Base-by-base conservation (phyloP, 2,329 filamentous ascomycete species). In the Madurella mycetomatis region DNA sequence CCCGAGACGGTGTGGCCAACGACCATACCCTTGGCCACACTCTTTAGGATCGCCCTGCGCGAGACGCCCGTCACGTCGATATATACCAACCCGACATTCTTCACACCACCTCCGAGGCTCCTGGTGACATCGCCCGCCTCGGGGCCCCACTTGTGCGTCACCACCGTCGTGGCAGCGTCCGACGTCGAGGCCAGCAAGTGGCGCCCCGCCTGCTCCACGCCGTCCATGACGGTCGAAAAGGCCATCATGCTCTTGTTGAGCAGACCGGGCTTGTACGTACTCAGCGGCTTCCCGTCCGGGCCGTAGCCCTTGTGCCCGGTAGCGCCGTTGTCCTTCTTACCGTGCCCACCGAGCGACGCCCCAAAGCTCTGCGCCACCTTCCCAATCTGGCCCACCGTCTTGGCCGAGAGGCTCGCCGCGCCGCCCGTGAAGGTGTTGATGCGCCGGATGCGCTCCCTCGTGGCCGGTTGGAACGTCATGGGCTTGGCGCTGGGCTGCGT, bases 231-330 rank as follows among this genome's bases (percentile, higher is more conserved):
- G 0, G 94, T 99, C 40, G 88, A 90, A 70, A 97, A 97, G 0
- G 94, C 94, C 76, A 99, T 97, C 75, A 99, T 77, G 59, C 86
- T 91, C 78, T 96, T 96, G 75, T 99, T 99, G 61, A 99, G 74
- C 31, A 99, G 74, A 5, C 94, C 92, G 0, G 94, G 92, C 72
- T 96, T 96, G 73, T 94, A 95, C 16, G 69, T 71, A 1, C 79
- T 75, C 7, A 82, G 67, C 4, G 79, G 77, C 49, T 84, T 84
- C 37, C 89, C 89, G 57, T 92, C 83, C 55, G 85, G 82, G 55
- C 88, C 88, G 55, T 79, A 81, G 1, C 86, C 85, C 64, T 80
- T 83, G 41, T 47, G 46, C 5, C 34, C 34, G 11, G 31, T 2
- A 1, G 41, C 32, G 13, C 73, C 69, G 19, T 72, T 70, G 17